A percentile compares a stretch with the other conserved stretches of the same genome.
Conservation (phyloP, 345 rosid genomes). For the Syzygium grande region DNA sequence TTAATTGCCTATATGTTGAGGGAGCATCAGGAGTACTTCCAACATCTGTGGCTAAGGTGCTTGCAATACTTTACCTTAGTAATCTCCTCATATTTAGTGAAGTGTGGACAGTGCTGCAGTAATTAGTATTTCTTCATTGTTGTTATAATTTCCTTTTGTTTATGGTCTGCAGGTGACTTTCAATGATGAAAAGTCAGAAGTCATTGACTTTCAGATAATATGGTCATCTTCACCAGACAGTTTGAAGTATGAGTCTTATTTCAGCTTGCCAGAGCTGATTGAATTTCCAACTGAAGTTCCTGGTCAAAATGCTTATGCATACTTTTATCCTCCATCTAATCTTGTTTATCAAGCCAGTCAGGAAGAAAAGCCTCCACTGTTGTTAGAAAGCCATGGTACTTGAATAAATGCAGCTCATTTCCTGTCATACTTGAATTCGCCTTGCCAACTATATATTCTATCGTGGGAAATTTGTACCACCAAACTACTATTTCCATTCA, state of each 20-base stretch:
- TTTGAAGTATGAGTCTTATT: slow-evolving; percentile 50
- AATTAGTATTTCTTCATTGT: not conserved
- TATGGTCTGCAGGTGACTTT: slow-evolving; percentile 52
- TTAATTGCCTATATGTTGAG: slow-evolving; percentile 58
- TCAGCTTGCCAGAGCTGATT: slow-evolving; percentile 76
- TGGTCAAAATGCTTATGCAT: slow-evolving; percentile 86
- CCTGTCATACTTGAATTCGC: not conserved
- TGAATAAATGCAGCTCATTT: not conserved
- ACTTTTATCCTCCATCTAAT: slow-evolving; percentile 77
- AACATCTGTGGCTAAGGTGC: slow-evolving; percentile 84
- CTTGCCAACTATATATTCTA: not conserved
- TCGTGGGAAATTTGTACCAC: not conserved
- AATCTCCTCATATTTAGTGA: not conserved
- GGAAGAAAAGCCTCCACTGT: slow-evolving; percentile 83
- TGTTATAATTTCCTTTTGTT: not conserved
- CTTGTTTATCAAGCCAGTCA: slow-evolving; percentile 45
- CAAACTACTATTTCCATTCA: not conserved
- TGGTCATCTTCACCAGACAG: slow-evolving; percentile 89
- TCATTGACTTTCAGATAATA: slow-evolving; percentile 50
- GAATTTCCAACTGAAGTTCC: slow-evolving; percentile 87
- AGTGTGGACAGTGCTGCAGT: not conserved
- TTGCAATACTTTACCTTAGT: not conserved
- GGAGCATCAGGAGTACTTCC: slow-evolving; percentile 87
- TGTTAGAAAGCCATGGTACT: slow-evolving; percentile 88
- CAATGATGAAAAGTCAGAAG: slow-evolving; percentile 38